These are phyloP conservation scores for Casuarina glauca DNA, from an alignment of 306 rosid genomes.

Conservation along the genomic window DNA sequence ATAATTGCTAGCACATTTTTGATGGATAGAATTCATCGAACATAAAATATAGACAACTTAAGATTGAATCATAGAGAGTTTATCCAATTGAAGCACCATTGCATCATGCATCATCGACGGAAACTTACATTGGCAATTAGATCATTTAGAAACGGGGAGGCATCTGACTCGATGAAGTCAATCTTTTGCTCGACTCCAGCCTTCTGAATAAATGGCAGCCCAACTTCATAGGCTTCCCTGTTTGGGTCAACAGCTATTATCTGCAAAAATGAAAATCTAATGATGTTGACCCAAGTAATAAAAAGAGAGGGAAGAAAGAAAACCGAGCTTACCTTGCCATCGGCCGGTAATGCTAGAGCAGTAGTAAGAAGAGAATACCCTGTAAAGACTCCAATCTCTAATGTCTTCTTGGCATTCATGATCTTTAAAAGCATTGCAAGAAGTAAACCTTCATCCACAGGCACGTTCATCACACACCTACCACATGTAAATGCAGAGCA, in stretches of 20 bases:
- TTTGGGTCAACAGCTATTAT: conserved; percentile 35
- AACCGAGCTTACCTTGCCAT: conserved; percentile 34
- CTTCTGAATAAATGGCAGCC: conserved; percentile 49
- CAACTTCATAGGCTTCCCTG: conserved; percentile 40
- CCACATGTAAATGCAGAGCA: background rate
- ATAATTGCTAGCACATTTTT: too few relatives aligned
- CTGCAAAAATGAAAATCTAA: conserved; percentile 18
- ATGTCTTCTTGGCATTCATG: conserved; percentile 59
- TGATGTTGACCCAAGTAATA: too few relatives aligned
- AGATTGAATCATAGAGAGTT: too few relatives aligned
- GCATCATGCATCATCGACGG: background rate
- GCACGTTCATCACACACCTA: conserved; percentile 53
- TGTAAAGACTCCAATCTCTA: conserved; percentile 68
- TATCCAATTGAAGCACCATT: too few relatives aligned
- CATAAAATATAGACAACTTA: too few relatives aligned
- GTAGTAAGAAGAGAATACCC: conserved; percentile 69
- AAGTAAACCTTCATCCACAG: conserved; percentile 53
- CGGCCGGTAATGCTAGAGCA: conserved; percentile 58
- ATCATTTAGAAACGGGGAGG: conserved; percentile 37
- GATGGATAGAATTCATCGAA: too few relatives aligned
- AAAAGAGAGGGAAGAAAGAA: too few relatives aligned
- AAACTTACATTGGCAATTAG: conserved; percentile 43
- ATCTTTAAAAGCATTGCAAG: conserved; percentile 52
- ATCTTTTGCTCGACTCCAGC: conserved; percentile 63
- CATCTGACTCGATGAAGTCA: conserved; percentile 44